Percentiles rank a stretch among this genome's conserved stretches.
Conservation (phyloP, 2,329 filamentous ascomycete genomes). For the Cladorrhinum sp. region DNA sequence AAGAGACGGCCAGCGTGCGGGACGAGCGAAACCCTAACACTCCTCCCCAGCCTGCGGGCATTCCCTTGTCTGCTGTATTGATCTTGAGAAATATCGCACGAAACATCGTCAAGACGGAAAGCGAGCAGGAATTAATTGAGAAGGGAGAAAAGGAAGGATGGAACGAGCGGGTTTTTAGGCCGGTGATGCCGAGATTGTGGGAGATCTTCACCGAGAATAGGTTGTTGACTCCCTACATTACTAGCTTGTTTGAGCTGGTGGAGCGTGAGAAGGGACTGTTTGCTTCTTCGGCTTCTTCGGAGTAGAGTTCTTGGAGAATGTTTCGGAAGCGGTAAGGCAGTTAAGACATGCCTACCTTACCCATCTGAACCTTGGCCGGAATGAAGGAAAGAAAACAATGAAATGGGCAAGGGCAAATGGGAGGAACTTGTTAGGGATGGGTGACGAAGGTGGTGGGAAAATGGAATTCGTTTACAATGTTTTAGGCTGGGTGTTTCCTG, state of each 20-base stretch:
- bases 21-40: slow-evolving; percentile 58
- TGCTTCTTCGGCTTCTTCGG: not conserved
- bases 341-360: too few relatives aligned
- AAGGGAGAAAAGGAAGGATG: slow-evolving; percentile 37
- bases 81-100: slow-evolving; percentile 76
- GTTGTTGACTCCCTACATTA: slow-evolving; percentile 45
- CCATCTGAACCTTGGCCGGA: not conserved
- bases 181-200: slow-evolving; percentile 61
- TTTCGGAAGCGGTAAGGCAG: too few relatives aligned
- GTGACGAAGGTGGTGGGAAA: not conserved
- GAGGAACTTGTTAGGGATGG: not conserved
- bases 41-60: slow-evolving; percentile 64
- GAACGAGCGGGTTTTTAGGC: slow-evolving; percentile 67
- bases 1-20: slow-evolving; percentile 54
- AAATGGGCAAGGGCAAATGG: not conserved
- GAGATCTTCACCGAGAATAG: slow-evolving; percentile 69
- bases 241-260: slow-evolving; percentile 34
- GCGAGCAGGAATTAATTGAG: slow-evolving; percentile 53
- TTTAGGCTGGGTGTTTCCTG: not conserved
- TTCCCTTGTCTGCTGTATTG: slow-evolving; percentile 73
- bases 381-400: not conserved
- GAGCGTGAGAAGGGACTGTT: slow-evolving; percentile 6
- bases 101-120: slow-evolving; percentile 60
- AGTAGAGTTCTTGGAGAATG: too few relatives aligned
- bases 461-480: not conserved